Conservation (phyloP, 1,139 yeast species). For the Zygoascus meyerae region DNA sequence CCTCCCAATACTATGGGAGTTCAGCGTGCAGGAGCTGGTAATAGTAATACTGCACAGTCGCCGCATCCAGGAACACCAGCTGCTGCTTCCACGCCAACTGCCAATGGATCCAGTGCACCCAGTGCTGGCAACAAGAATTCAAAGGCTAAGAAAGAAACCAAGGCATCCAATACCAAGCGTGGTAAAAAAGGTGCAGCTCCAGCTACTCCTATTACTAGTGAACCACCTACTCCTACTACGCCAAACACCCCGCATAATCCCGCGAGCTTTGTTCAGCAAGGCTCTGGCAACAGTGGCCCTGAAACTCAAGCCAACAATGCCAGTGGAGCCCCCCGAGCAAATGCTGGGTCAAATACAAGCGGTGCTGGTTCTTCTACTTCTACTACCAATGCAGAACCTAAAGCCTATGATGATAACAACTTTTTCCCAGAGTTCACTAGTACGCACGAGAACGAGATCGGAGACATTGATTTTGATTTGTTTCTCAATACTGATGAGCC, state of each 20-base stretch:
- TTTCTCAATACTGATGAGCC: constrained; percentile 33
- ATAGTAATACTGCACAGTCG: constrained; percentile 6
- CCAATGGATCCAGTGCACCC: constrained; percentile 31
- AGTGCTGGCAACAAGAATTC: constrained; percentile 25
- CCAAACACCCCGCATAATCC: constrained; percentile 35
- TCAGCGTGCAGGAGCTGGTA: constrained; percentile 5
- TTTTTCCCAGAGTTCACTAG: constrained; percentile 29
- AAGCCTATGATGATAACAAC: constrained; percentile 13
- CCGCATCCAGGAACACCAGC: constrained; percentile 12
- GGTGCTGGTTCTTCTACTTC: no score
- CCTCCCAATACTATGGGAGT: constrained; percentile 22
- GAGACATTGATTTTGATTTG: constrained; percentile 35
- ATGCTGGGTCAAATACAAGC: background rate
- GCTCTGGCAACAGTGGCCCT: constrained; percentile 7
- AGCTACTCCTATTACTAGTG: constrained; percentile 31
- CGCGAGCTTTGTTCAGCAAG: constrained; percentile 8
- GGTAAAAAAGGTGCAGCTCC: constrained; percentile 28
- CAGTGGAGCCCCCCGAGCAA: background rate
- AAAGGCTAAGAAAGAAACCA: constrained; percentile 37
- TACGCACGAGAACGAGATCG: constrained; percentile 26
- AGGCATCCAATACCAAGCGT: constrained; percentile 19
- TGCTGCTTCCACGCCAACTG: constrained; percentile 13
- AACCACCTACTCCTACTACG: constrained; percentile 38
- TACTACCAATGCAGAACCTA: constrained; percentile 12
- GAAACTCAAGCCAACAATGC: background rate